Evolutionary conservation across 331 rosid species (phyloP), one percentile per base, ranked within the genome.

Genomic region (Quercus phellos): DNA sequence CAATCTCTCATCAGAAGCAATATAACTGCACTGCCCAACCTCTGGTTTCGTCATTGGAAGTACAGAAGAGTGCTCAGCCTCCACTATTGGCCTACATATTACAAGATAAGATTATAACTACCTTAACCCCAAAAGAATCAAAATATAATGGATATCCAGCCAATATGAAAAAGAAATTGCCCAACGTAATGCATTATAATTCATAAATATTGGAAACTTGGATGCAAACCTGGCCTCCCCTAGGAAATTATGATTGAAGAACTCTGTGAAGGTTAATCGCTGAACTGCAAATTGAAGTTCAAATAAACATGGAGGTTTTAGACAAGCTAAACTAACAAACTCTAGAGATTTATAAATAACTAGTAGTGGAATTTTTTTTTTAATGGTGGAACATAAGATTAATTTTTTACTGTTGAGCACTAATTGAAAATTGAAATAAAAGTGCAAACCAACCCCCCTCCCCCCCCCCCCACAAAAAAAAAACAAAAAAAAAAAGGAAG

Each of bases 251-350:
- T 95, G 99, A 81, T 80, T 26, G 80, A 95, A 95, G 87, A 95
- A 93, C 74, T 90, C 97, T 82, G 76, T 79, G 87, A 92, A 95
- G 50, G 94, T 87, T 72, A 95, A 82, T 76, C 99, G 91, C 89
- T 95, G 94, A 82, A 80, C 99, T 95, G 94, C 88, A 91, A 72
- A 89, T 82, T 76, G 76, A 80, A 85, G 74, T 78, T 73, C 74
- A 81, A 74, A 77, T 72, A 84, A 56, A 78, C 60, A 63, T 6
- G 50, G 77, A 61, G 81, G 60, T 73, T 70, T 77, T 59, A 59
- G 59, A 61, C 29, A 70, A 81, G 78, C 73, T 71, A 30, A 12
- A 51, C 29, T 42, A 11, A 55, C 17, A 55, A 29, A 61, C 22
- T 61, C 9, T 43, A 4, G 72, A 74, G 21, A 53, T 29, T 70